A percentile compares a stretch with the other conserved stretches of the same genome.
Evolutionary conservation across 2,329 filamentous ascomycete genomes (phyloP).

Genomic region (Hypoxylon sp.): DNA sequence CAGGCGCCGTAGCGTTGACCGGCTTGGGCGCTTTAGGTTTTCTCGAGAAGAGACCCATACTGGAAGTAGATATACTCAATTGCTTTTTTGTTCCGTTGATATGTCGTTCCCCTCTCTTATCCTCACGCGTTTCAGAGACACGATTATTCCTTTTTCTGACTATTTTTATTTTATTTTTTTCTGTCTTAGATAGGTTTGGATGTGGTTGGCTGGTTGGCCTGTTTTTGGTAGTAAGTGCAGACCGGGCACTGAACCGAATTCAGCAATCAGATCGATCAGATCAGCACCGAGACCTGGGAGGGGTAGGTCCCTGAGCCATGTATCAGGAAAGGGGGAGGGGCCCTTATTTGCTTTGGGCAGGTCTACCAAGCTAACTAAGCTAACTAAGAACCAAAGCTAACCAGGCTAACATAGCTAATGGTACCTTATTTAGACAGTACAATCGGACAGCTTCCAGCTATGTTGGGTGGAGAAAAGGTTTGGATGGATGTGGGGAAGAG

Average conservation of each 20-base stretch:
- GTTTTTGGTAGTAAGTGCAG: conserved; percentile 35
- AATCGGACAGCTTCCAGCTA: conserved; percentile 43
- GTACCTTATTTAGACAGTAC: conserved; percentile 35
- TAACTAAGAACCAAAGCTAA: too few relatives aligned
- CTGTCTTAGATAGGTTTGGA: conserved; percentile 33
- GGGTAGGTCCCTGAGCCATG: conserved; percentile 34
- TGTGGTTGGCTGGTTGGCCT: conserved; percentile 35
- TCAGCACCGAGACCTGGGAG: conserved; percentile 32
- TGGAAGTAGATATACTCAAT: conserved; percentile 32
- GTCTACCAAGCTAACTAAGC: conserved; percentile 30
- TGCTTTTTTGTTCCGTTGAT: conserved; percentile 34
- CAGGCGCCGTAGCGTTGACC: conserved; percentile 57
- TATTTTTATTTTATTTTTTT: conserved; percentile 12
- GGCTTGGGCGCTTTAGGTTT: conserved; percentile 68
- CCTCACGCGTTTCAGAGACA: conserved; percentile 26
- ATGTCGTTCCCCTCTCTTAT: conserved; percentile 20
- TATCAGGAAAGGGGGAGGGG: conserved; percentile 34
- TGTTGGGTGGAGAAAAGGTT: conserved; percentile 23
- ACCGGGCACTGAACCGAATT: conserved; percentile 29
- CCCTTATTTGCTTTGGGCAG: conserved; percentile 33
- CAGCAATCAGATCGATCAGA: conserved; percentile 44
- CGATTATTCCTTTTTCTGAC: conserved; percentile 17
- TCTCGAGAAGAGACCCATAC: conserved; percentile 71
- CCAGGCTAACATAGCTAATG: conserved; percentile 22
- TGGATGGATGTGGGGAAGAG: conserved; percentile 39